Base-by-base conservation (phyloP, 139 green algal species). In the Prasinococcaceae sp. region DNA sequence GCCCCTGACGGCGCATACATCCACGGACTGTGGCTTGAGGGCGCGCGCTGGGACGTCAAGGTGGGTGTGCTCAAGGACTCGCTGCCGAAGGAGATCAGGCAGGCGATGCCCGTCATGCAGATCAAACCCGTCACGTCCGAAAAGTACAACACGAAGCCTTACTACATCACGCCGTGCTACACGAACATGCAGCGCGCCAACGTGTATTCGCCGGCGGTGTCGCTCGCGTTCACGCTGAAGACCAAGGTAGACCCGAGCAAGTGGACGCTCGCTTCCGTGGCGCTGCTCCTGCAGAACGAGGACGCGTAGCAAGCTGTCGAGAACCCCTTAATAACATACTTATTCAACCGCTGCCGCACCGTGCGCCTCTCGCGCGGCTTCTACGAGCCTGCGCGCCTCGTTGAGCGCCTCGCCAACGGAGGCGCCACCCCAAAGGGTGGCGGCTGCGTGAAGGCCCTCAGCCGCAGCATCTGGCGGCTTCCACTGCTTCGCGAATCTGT, bases 161-260 rank as follows among this genome's bases (percentile, higher is more conserved):
- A 84, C 55, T 90, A 89, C 62, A 30, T 66, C 22, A 85, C 74
- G 68, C 83, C 83, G 1, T 79, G 90, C n/a, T 93, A 90, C 68
- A 82, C 69, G 41, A 93, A 93, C 69, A 84, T 85, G 79, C 79
- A 86, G 73, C 69, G 77, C 36, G 80, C 78, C 36, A 89, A 93
- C 54, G 81, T 90, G 16, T 93, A 93, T 69, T 81, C 62, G 14
- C 76, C 83, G 3, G 69, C 73, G 25, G 76, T 90, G 30, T 67
- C 47, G 39, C n/a, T n/a, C n/a, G 79, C 50, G 14, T 90, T 93
- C 65, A 89, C 83, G 14, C 63, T 93, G 55, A 75, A 68, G 50
- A 85, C 75, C 2, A 58, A 68, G 25, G 79, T 87, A 14, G 47
- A 63, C 0, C 28, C 73, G 14, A 47, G 75, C 58, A 88, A 90